These are phyloP conservation scores for Cornus controversa DNA, from an alignment of 148 eudicot genomes.

Conservation along the genomic window DNA sequence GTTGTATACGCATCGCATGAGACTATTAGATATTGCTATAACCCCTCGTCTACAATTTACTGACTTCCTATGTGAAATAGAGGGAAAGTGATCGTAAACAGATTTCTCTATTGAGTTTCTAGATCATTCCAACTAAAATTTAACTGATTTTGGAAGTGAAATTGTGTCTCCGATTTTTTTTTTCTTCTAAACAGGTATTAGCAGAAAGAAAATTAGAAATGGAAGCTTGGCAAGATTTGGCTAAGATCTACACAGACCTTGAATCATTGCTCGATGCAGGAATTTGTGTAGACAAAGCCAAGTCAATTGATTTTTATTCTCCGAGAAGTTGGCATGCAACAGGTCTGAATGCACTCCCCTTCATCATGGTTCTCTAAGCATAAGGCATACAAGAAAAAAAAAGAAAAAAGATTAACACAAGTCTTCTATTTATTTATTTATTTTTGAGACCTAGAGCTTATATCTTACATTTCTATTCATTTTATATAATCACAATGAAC, in stretches of 20 bases:
- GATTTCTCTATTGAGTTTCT: not conserved
- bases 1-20: not conserved
- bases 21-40: not conserved
- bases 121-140: not conserved
- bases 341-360: slow-evolving; percentile 36
- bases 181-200: slow-evolving; percentile 24
- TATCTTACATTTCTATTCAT: not conserved
- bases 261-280: slow-evolving; percentile 74
- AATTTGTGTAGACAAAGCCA: slow-evolving; percentile 63
- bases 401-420: not conserved
- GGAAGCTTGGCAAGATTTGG: slow-evolving; percentile 93
- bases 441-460: no score
- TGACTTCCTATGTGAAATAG: not conserved
- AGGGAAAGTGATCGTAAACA: not conserved
- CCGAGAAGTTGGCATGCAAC: slow-evolving; percentile 75
- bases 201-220: slow-evolving; percentile 49
- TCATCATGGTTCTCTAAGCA: not conserved
- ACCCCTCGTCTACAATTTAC: not conserved
- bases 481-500: not conserved
- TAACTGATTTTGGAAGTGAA: not conserved
- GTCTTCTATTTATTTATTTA: no score
- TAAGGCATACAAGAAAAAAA: not conserved
- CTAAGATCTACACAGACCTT: slow-evolving; percentile 55
- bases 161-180: slow-evolving; percentile 7
- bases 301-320: slow-evolving; percentile 40